phyloP scores from a whole-genome alignment of 2,329 filamentous ascomycete species.

The Hortaea sp. region DNA sequence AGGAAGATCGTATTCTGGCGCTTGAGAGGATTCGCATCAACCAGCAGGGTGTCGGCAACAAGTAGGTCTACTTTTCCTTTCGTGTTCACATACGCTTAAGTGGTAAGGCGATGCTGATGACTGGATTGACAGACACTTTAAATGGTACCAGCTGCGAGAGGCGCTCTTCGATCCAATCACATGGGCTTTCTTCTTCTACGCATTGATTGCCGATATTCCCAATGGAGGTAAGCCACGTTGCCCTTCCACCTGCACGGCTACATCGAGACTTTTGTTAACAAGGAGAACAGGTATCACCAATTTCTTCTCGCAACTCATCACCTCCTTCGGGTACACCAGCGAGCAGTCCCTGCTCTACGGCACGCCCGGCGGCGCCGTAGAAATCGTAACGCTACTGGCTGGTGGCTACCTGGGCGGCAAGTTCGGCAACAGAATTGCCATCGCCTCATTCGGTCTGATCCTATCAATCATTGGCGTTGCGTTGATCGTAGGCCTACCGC shows the following conservation, averaged over 20 bases:
- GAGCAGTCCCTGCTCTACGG: constrained; percentile 56
- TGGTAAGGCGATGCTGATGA: not conserved
- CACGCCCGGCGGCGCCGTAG: constrained; percentile 54
- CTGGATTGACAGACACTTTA: constrained; percentile 15
- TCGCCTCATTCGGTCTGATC: constrained; percentile 43
- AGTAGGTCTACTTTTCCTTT: not conserved
- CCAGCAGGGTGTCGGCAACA: constrained; percentile 50
- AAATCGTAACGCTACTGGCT: constrained; percentile 48
- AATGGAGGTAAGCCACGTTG: constrained; percentile 31
- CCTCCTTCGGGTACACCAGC: constrained; percentile 54
- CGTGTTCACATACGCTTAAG: not conserved
- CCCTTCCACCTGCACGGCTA: not conserved
- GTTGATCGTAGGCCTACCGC: constrained; percentile 53
- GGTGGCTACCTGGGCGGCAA: constrained; percentile 49
- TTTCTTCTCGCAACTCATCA: constrained; percentile 53
- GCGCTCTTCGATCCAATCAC: constrained; percentile 48
- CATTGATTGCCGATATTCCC: constrained; percentile 47
- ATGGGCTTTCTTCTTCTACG: constrained; percentile 51
- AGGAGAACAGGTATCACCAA: constrained; percentile 39
- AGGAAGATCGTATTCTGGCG: constrained; percentile 56
- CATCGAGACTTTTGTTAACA: constrained; percentile 1
- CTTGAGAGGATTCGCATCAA: constrained; percentile 64
- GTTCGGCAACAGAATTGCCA: constrained; percentile 47
- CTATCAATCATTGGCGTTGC: constrained; percentile 50
- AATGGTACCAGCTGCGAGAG: constrained; percentile 50